Base-by-base conservation (phyloP, 345 rosid species). In the Trapa incisa region DNA sequence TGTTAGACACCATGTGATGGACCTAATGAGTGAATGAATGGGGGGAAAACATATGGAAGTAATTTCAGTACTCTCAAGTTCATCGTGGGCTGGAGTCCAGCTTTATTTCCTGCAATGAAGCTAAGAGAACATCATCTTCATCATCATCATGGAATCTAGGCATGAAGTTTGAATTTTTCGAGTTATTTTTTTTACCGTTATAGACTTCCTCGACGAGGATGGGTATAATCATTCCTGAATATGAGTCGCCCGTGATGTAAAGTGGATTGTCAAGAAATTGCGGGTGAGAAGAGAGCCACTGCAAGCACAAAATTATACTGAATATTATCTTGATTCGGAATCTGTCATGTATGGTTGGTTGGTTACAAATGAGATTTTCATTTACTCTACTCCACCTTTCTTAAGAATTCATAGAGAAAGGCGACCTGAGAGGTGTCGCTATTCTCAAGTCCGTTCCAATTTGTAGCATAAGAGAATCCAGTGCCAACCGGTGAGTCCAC, bases 401-500 rank as follows among this genome's bases (percentile, higher is more conserved):
- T 70, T 1, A 81, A 29, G 43, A 81, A 81, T 22, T 64, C 48
- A 16, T 65, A 74, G 2, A 45, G 57, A 14, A 71, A 36, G 61
- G 54, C 8, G 11, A 73, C 64, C 5, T 68, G 61, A 16, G 68
- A 35, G 1, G 75, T 69, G 39, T 78, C 84, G 6, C 37, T 67
- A 2, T 11, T 5, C 0, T 65, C 1, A 14, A 70, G 70, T 1
- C 63, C 68, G 36, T 47, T 42, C 70, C 41, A 63, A 5, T 68
- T 76, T 0, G 56, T 81, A 5, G 85, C 68, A 29, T 78, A 81
- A 2, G 80, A 81, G 67, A 78, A 78, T 39, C 82, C 84, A 3
- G 82, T 70, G 0, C 82, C 85, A 4, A 69, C 79, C 0, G 85
- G 85, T 43, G 75, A 53, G 45, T 79, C 82, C 65, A 81, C 36